Evolutionary conservation across 2,329 filamentous ascomycete genomes (phyloP), one percentile per base, ranked within the genome.

Genomic region (Colletotrichum eleusines): DNA sequence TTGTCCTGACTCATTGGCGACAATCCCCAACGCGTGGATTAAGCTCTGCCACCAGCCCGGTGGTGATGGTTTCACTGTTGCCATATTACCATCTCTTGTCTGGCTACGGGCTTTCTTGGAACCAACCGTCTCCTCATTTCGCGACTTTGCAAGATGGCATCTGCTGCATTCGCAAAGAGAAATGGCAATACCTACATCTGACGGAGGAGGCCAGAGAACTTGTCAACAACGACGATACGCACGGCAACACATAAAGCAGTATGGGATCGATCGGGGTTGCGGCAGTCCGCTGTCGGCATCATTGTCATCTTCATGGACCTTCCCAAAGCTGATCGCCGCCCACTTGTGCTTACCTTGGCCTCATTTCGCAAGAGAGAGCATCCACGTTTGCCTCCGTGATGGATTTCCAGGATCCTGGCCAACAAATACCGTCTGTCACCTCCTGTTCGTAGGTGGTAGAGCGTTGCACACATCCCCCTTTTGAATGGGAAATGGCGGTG

Each of bases 401-500:
- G 35, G 42, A 62, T 38, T 28, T n/a, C 53, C 38, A n/a, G 38
- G 58, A 31, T 18, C 44, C 48, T 26, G 18, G 38, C n/a, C n/a
- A n/a, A 57, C 51, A 63, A 63, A 58, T 31, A 42, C 33, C n/a
- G 9, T 35, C 38, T 44, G 50, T 40, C 50, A 42, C n/a, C 63
- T 62, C 16, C 51, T 33, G 48, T n/a, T n/a, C n/a, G n/a, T n/a
- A n/a, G n/a, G n/a, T 20, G 18, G 40, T 42, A 42, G 18, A 51
- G 50, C 42, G n/a, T 60, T 60, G 62, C 53, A 51, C 53, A 51
- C 50, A 51, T 33, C 26, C 44, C 50, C 26, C 44, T 28, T 55
- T 46, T 38, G n/a, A 57, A 33, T 31, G 66, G 58, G 69, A 71
- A 69, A 71, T 71, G 54, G 65, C 58, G 42, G 69, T 71, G 69